These are phyloP conservation scores for Chernovozyma sophiae-reginae DNA, from an alignment of 1,139 yeast species.

Conservation along the genomic window DNA sequence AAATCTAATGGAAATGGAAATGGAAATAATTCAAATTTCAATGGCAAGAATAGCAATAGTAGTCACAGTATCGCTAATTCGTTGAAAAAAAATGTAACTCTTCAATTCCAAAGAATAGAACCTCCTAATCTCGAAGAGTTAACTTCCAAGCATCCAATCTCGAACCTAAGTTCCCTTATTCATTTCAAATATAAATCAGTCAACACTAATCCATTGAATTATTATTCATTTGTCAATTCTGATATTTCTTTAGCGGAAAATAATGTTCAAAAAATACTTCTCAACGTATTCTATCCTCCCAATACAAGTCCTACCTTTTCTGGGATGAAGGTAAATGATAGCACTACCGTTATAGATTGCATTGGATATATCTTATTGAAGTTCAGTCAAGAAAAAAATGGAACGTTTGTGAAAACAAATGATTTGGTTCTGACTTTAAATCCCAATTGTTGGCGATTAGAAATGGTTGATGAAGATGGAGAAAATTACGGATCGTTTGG, in stretches of 20 bases:
- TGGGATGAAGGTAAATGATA: constrained; percentile 37
- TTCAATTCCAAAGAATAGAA: constrained; percentile 10
- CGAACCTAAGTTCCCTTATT: constrained; percentile 41
- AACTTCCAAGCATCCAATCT: constrained; percentile 10
- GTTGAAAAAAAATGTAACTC: neutral
- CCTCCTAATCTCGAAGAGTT: constrained; percentile 1
- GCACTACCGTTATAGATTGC: constrained; percentile 53
- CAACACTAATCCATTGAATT: constrained; percentile 47
- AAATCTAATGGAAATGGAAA: neutral
- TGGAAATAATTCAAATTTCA: neutral
- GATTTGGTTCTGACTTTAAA: constrained; percentile 20
- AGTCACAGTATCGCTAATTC: neutral
- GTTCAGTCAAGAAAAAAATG: constrained; percentile 17
- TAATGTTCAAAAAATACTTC: constrained; percentile 19
- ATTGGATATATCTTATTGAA: constrained; percentile 56
- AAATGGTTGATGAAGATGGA: constrained; percentile 74
- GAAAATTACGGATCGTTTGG: constrained; percentile 78
- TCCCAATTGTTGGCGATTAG: constrained; percentile 66
- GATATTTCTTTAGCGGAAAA: constrained; percentile 20
- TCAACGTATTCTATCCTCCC: constrained; percentile 40
- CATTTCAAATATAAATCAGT: constrained; percentile 31
- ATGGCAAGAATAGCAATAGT: neutral
- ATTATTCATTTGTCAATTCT: constrained; percentile 46
- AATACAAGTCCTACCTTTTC: constrained; percentile 25
- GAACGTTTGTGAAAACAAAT: no score